Base-by-base conservation (phyloP, 306 rosid species). In the Cicer cuneatum region DNA sequence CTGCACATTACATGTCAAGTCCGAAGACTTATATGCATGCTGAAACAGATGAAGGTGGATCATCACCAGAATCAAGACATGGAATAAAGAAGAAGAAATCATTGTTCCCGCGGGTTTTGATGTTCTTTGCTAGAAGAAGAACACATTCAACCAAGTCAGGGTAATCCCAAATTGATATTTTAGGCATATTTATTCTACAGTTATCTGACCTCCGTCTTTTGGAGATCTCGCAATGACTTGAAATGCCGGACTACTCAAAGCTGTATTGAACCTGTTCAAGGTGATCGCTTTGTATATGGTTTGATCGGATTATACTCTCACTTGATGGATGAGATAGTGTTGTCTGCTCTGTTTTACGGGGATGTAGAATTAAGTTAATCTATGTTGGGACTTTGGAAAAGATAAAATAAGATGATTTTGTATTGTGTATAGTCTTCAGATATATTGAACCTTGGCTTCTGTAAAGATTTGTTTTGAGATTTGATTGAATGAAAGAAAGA, bases 1-100 rank as follows among this genome's bases (percentile, higher is more conserved):
- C 86, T 42, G 79, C 66, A 19, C 80, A 59, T 29, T 46, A 82
- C 73, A 19, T 58, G 70, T 63, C 92, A 38, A 91, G 90, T 79
- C 94, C 96, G 33, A 85, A 79, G 79, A 52, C 75, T 7, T 29
- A 77, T 49, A 58, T 11, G 19, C 78, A 70, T 19, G 80, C 45
- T 79, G 72, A 35, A 71, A 46, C 8, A 48, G 75, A 76, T 21
- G 90, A 83, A 65, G 33, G 62, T 60, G 88, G 66, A 83, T 71
- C 86, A 59, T 88, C 90, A 33, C 78, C 90, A 49, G 99, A 95
- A 18, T 6, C 78, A 35, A 89, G 68, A 85, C 49, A 59, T 40
- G 91, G 83, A 57, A 95, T 85, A 87, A 95, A 86, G 87, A 92
- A 91, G 81, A 94, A 83, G 85, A 90, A 19, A 75, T 78, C 99